Evolutionary conservation across 2,329 filamentous ascomycete genomes (phyloP).

Genomic region (Fonsecaea multimorphosa): DNA sequence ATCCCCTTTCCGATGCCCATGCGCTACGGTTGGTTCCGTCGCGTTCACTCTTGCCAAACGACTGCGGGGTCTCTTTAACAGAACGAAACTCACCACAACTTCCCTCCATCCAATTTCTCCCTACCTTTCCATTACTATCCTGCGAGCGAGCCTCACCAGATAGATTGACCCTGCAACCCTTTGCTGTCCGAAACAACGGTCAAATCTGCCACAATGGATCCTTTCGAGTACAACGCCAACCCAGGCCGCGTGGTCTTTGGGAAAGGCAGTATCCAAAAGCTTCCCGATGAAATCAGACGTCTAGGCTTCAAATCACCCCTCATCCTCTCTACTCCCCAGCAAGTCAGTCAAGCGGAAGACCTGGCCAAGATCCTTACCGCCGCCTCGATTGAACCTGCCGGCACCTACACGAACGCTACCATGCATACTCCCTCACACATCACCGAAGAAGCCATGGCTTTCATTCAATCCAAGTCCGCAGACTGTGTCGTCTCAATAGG

Average conservation of each 20-base stretch:
- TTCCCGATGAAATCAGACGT: slow-evolving; percentile 52
- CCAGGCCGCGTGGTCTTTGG: slow-evolving; percentile 64
- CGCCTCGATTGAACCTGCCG: slow-evolving; percentile 49
- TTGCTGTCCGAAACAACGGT: not conserved
- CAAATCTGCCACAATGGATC: slow-evolving; percentile 50
- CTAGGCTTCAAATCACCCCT: slow-evolving; percentile 58
- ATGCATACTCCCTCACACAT: slow-evolving; percentile 68
- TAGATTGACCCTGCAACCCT: not conserved
- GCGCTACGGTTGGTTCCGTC: slow-evolving; percentile 4
- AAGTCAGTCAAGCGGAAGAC: slow-evolving; percentile 54
- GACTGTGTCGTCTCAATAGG: slow-evolving; percentile 67
- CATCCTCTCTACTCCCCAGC: slow-evolving; percentile 63
- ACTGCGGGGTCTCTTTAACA: slow-evolving; percentile 18
- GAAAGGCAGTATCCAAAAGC: slow-evolving; percentile 58
- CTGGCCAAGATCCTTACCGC: slow-evolving; percentile 55
- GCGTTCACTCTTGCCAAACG: not conserved
- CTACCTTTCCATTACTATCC: not conserved
- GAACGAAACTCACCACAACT: not conserved
- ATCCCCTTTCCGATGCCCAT: slow-evolving; percentile 24
- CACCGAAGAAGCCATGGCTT: slow-evolving; percentile 62
- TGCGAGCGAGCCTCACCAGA: not conserved
- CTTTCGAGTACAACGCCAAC: slow-evolving; percentile 63
- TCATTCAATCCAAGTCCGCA: slow-evolving; percentile 52
- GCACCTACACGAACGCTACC: slow-evolving; percentile 61
- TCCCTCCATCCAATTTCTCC: not conserved